Percentiles rank a stretch among this genome's conserved stretches.
phyloP scores from a whole-genome alignment of 2,329 filamentous ascomycete species.

The Aureobasidium sp. region DNA sequence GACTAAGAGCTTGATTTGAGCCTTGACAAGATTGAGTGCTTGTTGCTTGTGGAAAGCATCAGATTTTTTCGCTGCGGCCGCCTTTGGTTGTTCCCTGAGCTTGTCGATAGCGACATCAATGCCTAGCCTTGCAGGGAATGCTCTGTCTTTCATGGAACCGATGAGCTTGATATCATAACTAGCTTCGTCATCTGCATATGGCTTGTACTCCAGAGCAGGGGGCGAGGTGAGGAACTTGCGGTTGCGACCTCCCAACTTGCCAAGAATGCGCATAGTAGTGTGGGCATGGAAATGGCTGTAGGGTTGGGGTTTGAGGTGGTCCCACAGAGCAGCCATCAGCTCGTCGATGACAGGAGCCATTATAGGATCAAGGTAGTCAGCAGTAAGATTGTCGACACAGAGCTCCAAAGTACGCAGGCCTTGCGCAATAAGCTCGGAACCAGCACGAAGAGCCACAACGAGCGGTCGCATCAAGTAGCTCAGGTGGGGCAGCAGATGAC shows the following conservation, averaged over 20 bases:
- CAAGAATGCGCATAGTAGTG: slow-evolving; percentile 93
- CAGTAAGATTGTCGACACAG: slow-evolving; percentile 95
- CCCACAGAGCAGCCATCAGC: slow-evolving; percentile 94
- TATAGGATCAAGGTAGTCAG: slow-evolving; percentile 95
- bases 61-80: slow-evolving; percentile 51
- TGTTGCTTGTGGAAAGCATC: slow-evolving; percentile 91
- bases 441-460: slow-evolving; percentile 87
- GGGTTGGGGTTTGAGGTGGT: slow-evolving; percentile 85
- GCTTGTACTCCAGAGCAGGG: slow-evolving; percentile 71
- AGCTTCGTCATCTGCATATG: slow-evolving; percentile 77
- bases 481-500: slow-evolving; percentile 88
- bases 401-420: slow-evolving; percentile 88
- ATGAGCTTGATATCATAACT: slow-evolving; percentile 86
- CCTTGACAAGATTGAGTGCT: slow-evolving; percentile 76
- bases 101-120: slow-evolving; percentile 85
- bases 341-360: slow-evolving; percentile 99
- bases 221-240: slow-evolving; percentile 90
- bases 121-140: slow-evolving; percentile 79
- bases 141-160: slow-evolving; percentile 78
- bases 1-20: slow-evolving; percentile 84
- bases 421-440: slow-evolving; percentile 89
- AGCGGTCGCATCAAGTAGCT: slow-evolving; percentile 96
- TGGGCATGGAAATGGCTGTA: slow-evolving; percentile 98
- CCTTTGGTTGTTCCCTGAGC: slow-evolving; percentile 69
- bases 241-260: slow-evolving; percentile 91